phyloP scores from a whole-genome alignment of 164 flowering plant genomes.

The Vitis amurensis region DNA sequence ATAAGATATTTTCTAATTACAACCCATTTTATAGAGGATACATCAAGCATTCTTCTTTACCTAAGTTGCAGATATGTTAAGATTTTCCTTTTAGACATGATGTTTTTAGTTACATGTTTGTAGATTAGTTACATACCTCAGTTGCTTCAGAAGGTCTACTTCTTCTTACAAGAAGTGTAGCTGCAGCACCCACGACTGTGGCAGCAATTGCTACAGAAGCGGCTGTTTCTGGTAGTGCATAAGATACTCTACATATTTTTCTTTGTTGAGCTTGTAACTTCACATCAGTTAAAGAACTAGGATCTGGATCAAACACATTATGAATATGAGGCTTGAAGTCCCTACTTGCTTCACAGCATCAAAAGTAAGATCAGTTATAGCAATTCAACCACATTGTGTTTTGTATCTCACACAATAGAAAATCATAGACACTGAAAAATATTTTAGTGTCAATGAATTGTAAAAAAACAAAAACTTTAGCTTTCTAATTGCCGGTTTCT shows the following conservation, averaged over 20 bases:
- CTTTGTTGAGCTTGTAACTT: constrained; percentile 26
- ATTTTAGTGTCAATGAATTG: background rate
- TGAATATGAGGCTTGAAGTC: constrained; percentile 17
- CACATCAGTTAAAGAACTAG: constrained; percentile 15
- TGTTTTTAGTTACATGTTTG: background rate
- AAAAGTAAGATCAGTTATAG: constrained; percentile 14
- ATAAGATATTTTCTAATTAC: too few relatives aligned
- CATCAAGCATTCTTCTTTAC: background rate
- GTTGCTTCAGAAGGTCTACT: constrained; percentile 44
- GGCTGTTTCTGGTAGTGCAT: constrained; percentile 75
- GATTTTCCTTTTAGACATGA: background rate
- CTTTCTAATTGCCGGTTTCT: too few relatives aligned
- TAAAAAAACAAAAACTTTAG: too few relatives aligned
- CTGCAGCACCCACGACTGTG: constrained; percentile 82
- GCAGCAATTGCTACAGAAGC: constrained; percentile 77
- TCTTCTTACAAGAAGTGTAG: constrained; percentile 58
- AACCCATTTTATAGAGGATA: too few relatives aligned
- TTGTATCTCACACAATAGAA: background rate
- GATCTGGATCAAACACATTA: background rate
- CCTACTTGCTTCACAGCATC: constrained; percentile 29
- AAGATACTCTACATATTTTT: constrained; percentile 24
- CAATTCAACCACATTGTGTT: background rate
- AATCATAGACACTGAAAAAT: background rate
- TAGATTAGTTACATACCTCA: constrained; percentile 43
- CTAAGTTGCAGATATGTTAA: background rate